Percentiles rank a stretch among this genome's conserved stretches.
These are phyloP conservation scores for Lycium barbarum DNA, from an alignment of 257 asterid species.

Conservation along the genomic window DNA sequence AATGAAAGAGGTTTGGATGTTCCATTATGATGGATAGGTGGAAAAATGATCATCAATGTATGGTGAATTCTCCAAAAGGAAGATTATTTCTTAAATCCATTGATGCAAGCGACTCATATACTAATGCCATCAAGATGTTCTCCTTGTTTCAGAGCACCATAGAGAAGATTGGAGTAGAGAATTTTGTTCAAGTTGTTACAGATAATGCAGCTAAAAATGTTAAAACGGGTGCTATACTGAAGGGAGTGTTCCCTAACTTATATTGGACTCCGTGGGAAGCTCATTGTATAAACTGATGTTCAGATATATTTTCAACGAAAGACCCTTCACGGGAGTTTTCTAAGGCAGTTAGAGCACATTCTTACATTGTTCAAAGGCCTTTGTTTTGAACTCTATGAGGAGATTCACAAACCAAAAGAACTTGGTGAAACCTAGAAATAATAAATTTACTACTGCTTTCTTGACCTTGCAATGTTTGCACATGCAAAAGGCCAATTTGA, in stretches of 20 bases:
- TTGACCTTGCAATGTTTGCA: neutral
- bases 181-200: conserved; percentile 17
- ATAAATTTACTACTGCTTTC: too few species aligned
- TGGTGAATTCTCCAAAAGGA: neutral
- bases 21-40: neutral
- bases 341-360: neutral
- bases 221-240: neutral
- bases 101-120: neutral
- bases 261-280: neutral
- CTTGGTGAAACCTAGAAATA: too few species aligned
- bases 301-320: neutral
- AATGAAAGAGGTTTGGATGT: neutral
- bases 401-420: too few species aligned
- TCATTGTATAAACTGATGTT: neutral
- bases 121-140: neutral
- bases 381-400: neutral
- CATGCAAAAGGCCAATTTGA: neutral
- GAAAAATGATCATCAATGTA: neutral
- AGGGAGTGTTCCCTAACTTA: neutral
- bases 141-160: too few species aligned
- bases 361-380: neutral
- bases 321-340: neutral
- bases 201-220: neutral
- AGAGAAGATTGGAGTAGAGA: neutral
- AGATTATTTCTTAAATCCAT: neutral